Percentiles rank a stretch among this genome's conserved stretches.
These are phyloP conservation scores for Chlorophyllum brunneum DNA, from an alignment of 768 basidiomycete species.

Conservation along the genomic window DNA sequence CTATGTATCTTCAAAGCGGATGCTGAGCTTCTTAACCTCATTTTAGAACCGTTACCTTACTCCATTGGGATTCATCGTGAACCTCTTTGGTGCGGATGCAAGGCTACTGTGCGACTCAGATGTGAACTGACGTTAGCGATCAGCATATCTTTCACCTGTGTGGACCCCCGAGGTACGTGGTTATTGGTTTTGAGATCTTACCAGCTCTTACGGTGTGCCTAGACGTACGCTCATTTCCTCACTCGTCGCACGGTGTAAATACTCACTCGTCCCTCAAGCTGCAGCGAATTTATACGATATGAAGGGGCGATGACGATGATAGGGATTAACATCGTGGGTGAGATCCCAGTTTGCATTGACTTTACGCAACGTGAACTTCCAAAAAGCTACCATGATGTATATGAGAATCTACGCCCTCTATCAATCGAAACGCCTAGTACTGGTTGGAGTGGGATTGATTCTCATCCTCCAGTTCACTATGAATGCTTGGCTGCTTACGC, in stretches of 20 bases:
- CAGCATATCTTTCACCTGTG: slow-evolving; percentile 38
- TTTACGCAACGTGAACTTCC: not conserved
- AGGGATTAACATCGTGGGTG: slow-evolving; percentile 45
- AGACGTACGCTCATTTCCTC: slow-evolving; percentile 5
- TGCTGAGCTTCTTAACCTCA: too few species aligned
- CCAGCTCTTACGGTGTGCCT: not conserved
- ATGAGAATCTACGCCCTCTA: slow-evolving; percentile 42
- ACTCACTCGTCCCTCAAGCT: slow-evolving; percentile 25
- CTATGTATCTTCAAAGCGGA: too few species aligned
- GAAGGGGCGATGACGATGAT: slow-evolving; percentile 51
- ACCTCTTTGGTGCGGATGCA: slow-evolving; percentile 37
- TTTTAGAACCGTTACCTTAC: slow-evolving; percentile 63
- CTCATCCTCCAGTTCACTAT: slow-evolving; percentile 39
- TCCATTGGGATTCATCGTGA: slow-evolving; percentile 58
- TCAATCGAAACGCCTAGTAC: slow-evolving; percentile 24
- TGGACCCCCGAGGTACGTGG: slow-evolving; percentile 33
- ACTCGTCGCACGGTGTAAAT: not conserved
- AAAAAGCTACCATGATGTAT: slow-evolving; percentile 48
- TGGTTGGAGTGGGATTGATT: slow-evolving; percentile 26
- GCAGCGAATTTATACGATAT: slow-evolving; percentile 41
- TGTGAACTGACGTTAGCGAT: not conserved
- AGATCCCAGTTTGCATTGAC: not conserved
- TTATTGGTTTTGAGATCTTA: not conserved
- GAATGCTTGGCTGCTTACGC: slow-evolving; percentile 51
- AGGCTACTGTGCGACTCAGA: too few species aligned